These are phyloP conservation scores for Peniophora sp. DNA, from an alignment of 1,284 basidiomycete genomes.

Conservation along the genomic window DNA sequence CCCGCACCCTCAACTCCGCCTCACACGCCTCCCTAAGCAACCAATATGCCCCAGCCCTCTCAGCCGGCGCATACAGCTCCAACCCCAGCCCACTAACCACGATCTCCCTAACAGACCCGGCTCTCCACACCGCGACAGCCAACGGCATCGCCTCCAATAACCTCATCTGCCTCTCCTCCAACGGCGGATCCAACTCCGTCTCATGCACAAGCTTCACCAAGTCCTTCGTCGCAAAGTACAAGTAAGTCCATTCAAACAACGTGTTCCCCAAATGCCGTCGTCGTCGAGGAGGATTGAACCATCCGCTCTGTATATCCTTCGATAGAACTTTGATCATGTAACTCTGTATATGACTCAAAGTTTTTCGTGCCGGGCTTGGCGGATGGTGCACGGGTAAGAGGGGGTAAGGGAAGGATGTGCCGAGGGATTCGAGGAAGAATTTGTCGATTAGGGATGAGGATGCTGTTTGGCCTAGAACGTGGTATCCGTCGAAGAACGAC, in stretches of 20 bases:
- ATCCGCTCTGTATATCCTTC: constrained; percentile 31
- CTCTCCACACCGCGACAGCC: constrained; percentile 47
- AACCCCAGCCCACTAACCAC: constrained; percentile 72
- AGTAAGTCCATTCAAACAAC: constrained; percentile 52
- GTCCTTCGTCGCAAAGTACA: constrained; percentile 28
- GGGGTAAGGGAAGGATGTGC: constrained; percentile 27
- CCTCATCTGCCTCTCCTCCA: constrained; percentile 15
- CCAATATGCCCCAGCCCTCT: constrained; percentile 71
- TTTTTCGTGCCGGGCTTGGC: background rate
- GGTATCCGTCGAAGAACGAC: constrained; percentile 31
- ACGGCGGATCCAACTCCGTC: background rate
- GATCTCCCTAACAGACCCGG: constrained; percentile 58
- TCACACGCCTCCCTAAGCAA: constrained; percentile 14
- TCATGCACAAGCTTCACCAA: background rate
- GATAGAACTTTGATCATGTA: background rate
- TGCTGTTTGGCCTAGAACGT: constrained; percentile 43
- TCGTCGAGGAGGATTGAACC: constrained; percentile 61
- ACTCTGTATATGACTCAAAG: background rate
- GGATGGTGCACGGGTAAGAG: background rate
- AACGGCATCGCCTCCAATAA: constrained; percentile 35
- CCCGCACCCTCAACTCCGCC: no score
- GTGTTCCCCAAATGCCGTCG: constrained; percentile 58
- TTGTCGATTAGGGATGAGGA: constrained; percentile 51
- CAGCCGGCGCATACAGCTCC: constrained; percentile 61
- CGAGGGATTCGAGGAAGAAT: constrained; percentile 61